These are phyloP conservation scores for Ceratocystis lukuohia DNA, from an alignment of 2,329 filamentous ascomycete genomes.

Conservation along the genomic window DNA sequence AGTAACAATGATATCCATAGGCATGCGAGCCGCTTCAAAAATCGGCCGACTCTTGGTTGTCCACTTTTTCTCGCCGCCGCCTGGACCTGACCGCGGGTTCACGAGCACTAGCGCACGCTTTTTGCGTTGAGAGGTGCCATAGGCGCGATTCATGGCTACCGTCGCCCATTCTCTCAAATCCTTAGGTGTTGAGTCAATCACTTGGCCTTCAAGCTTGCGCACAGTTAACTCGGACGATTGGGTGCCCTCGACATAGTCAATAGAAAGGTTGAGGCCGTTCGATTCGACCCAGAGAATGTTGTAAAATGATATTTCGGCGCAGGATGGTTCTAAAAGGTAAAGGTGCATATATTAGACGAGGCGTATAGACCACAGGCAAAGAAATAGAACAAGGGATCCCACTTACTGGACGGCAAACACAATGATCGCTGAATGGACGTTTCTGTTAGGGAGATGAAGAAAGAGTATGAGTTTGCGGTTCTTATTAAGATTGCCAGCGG, in stretches of 20 bases:
- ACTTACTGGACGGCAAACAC: slow-evolving; percentile 19
- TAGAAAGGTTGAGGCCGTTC: slow-evolving; percentile 45
- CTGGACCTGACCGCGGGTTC: slow-evolving; percentile 83
- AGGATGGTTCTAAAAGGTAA: slow-evolving; percentile 7
- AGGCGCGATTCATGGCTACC: slow-evolving; percentile 54
- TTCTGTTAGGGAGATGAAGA: slow-evolving; percentile 7
- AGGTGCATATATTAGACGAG: neutral
- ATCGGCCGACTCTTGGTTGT: slow-evolving; percentile 64
- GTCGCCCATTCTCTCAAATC: slow-evolving; percentile 48
- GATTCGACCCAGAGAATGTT: slow-evolving; percentile 72
- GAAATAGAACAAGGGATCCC: neutral
- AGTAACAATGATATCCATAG: slow-evolving; percentile 60
- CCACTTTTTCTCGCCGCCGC: slow-evolving; percentile 60
- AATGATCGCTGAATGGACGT: slow-evolving; percentile 8
- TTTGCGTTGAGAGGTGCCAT: slow-evolving; percentile 50
- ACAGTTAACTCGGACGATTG: slow-evolving; percentile 43
- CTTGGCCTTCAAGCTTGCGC: slow-evolving; percentile 44
- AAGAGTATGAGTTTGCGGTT: slow-evolving; percentile 8
- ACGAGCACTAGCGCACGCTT: slow-evolving; percentile 79
- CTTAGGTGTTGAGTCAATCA: slow-evolving; percentile 28
- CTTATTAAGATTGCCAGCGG: neutral
- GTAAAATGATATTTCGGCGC: slow-evolving; percentile 31
- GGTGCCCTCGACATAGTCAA: slow-evolving; percentile 55
- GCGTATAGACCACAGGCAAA: neutral
- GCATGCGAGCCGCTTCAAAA: slow-evolving; percentile 66